Conservation (phyloP, 2,329 filamentous ascomycete species). For the Trichophyton verrucosum region DNA sequence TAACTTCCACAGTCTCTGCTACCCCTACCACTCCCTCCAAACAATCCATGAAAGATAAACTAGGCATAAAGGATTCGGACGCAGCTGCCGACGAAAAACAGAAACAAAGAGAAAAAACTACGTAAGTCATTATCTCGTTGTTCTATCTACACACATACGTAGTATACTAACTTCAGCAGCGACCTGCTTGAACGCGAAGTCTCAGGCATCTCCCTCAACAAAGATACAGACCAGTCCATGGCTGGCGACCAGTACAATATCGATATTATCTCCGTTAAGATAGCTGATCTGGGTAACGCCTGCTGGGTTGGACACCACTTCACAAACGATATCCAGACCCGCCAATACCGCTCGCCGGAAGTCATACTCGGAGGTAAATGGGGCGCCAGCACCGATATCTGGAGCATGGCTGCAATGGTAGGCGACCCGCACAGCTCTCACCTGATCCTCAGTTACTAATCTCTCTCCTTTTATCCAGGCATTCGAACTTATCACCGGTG, state of each 20-base stretch:
- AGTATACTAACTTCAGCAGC: constrained; percentile 32
- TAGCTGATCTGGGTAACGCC: constrained; percentile 93
- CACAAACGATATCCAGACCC: constrained; percentile 96
- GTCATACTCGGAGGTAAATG: constrained; percentile 95
- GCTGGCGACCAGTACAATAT: constrained; percentile 43
- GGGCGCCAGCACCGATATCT: constrained; percentile 98
- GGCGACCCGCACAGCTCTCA: constrained; percentile 3
- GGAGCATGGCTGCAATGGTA: constrained; percentile 99
- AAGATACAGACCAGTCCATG: constrained; percentile 53
- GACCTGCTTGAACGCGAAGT: constrained; percentile 87
- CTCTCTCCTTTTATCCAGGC: not conserved
- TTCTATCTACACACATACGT: no score
- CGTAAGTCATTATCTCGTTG: constrained; percentile 47
- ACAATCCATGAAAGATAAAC: constrained; percentile 48
- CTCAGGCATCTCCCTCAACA: constrained; percentile 86
- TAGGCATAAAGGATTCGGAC: constrained; percentile 42
- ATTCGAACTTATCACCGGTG: constrained; percentile 94
- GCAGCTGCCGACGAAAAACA: constrained; percentile 51
- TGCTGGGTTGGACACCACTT: constrained; percentile 99
- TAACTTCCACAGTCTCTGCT: constrained; percentile 26
- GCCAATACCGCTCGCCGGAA: constrained; percentile 93
- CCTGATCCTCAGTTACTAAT: not conserved
- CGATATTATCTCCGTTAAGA: constrained; percentile 94
- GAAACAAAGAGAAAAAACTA: constrained; percentile 80
- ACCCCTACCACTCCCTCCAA: constrained; percentile 40